Conservation (phyloP, 345 rosid species). For the Eucalyptus dawsonii region DNA sequence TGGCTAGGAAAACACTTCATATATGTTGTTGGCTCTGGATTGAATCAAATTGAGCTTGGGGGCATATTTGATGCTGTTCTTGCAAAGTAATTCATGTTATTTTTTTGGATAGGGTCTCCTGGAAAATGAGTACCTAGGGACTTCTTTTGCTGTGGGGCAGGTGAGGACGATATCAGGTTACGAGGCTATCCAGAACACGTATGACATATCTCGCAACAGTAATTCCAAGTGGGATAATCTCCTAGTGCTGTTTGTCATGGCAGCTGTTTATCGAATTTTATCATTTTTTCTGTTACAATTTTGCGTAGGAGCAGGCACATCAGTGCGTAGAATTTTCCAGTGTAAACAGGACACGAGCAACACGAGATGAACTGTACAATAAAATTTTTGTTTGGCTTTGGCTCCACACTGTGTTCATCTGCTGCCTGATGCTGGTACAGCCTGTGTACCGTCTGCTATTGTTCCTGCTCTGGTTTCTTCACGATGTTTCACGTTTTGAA, state of each 20-base stretch:
- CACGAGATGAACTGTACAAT: constrained; percentile 18
- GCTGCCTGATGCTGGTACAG: background rate
- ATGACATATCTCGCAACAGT: constrained; percentile 62
- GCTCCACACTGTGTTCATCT: background rate
- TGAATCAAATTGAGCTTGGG: background rate
- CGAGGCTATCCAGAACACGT: constrained; percentile 59
- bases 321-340: constrained; percentile 14
- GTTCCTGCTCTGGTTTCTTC: background rate
- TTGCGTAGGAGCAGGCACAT: constrained; percentile 17
- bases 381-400: background rate
- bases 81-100: background rate
- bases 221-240: constrained; percentile 87
- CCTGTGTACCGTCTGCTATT: background rate
- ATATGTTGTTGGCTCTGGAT: background rate
- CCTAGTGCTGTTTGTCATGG: constrained; percentile 70
- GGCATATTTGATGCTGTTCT: background rate
- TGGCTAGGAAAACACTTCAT: background rate
- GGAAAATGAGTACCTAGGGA: constrained; percentile 88
- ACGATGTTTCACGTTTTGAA: background rate
- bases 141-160: constrained; percentile 81
- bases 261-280: constrained; percentile 56
- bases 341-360: constrained; percentile 21
- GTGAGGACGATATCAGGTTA: constrained; percentile 83
- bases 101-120: constrained; percentile 53
- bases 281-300: constrained; percentile 51